Evolutionary conservation across 2,329 filamentous ascomycete species (phyloP), one percentile per base, ranked within the genome.

Genomic region (Fusarium albidum): DNA sequence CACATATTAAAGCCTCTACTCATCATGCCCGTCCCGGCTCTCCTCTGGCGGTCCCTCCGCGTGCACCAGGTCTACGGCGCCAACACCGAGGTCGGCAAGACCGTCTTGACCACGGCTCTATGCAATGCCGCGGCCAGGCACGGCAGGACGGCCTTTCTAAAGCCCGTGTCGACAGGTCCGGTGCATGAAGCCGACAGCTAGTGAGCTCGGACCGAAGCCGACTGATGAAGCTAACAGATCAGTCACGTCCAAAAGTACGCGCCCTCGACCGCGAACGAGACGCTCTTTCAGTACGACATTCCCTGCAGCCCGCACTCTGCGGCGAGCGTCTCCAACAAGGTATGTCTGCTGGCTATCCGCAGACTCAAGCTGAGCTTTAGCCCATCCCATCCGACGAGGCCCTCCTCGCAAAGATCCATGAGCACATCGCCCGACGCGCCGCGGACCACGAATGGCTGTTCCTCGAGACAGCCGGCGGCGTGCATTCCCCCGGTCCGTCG

Each of bases 71-170:
- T 96, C 31, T 96, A 90, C 66, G 91, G 91, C 25, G 89, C 91
- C 39, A 95, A 94, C 66, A 95, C 91, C 0, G 85, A 90, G 61
- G 90, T 95, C 21, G 91, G 91, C 59, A 96, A 96, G 77, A 96
- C 91, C 0, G 84, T 96, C 27, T 82, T 92, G 52, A 88, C 89
- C 3, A 92, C 90, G 0, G 73, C 92, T 11, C 77, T 96, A 4
- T 89, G 85, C 70, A 86, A 83, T 57, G 82, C 87, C 9, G 80
- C 86, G 5, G 75, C 74, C 31, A 77, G 74, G 21, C 77, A 77
- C 15, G 79, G 82, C 38, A 73, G 75, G 15, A 80, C 86, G 1
- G 79, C 82, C 10, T 96, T 90, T 70, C 69, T 96, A 48, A 96
- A 96, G 71, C 91, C 91, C 0, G 86, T 96, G 3, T 94, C 90